Evolutionary conservation across 2,329 filamentous ascomycete genomes (phyloP), one percentile per base, ranked within the genome.

Genomic region (Penicillium italicum): DNA sequence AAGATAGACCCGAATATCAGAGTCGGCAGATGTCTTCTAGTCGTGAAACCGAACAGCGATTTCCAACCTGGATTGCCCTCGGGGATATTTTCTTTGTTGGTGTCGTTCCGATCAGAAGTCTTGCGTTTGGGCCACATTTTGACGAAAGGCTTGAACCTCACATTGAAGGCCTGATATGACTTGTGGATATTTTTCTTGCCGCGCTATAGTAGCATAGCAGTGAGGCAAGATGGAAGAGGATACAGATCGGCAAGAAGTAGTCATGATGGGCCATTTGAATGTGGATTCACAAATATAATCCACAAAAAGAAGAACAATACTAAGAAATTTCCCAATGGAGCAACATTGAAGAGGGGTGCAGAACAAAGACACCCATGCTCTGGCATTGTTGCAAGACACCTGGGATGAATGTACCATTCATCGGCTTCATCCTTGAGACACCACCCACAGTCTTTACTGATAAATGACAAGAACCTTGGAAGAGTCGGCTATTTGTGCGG

Each of bases 11-110:
- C 88, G 2, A 78, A 65, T 11, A 77, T 44, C 0, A 93, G 70
- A 4, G 82, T 68, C 0, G 76, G 73, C 0, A 81, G 60, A 66
- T 96, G 87, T 16, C 76, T 74, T 61, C 72, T 78, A n/a, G 79
- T 83, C 0, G 86, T 89, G 70, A 95, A 96, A 40, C 77, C 76
- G 70, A 96, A 93, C 4, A 97, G 79, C 0, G 78, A 76, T 42
- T 73, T 77, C 81, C 81, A 85, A 50, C 67, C 65, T 14, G 65
- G 53, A 30, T 57, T 58, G 12, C 20, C 26, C 20, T 10, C 44
- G 28, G 31, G 33, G n/a, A 14, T 30, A 10, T 33, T 24, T 41
- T 42, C 41, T 49, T 45, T 18, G 44, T 28, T 34, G 43, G 5
- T 4, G 12, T 43, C 24, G 6, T n/a, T 24, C n/a, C 18, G 24